A percentile compares a stretch with the other conserved stretches of the same genome.
phyloP scores from a whole-genome alignment of 495 filamentous ascomycete species.

The Daldinia concentrica region DNA sequence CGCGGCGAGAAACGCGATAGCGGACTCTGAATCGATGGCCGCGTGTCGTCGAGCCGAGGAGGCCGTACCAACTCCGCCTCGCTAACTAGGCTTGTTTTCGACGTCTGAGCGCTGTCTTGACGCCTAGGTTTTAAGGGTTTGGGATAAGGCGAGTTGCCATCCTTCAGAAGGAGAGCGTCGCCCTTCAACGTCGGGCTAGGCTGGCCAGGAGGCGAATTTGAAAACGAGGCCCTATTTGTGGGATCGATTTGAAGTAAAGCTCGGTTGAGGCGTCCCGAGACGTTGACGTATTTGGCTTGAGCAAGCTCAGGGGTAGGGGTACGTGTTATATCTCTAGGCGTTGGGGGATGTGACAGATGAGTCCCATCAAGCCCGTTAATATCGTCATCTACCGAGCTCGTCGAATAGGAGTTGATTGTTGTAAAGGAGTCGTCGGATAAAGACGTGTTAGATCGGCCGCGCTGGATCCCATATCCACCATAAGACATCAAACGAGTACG shows the following conservation, averaged over 20 bases:
- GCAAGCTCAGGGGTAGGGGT: constrained; percentile 47
- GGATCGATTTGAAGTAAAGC: constrained; percentile 44
- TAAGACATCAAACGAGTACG: constrained; percentile 18
- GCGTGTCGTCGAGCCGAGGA: constrained; percentile 6
- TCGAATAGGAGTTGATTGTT: constrained; percentile 43
- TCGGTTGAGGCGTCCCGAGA: constrained; percentile 45
- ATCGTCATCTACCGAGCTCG: constrained; percentile 38
- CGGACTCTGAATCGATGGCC: constrained; percentile 13
- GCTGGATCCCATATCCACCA: constrained; percentile 6
- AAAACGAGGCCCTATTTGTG: constrained; percentile 48
- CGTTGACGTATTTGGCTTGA: constrained; percentile 57
- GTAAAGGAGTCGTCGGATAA: constrained; percentile 47
- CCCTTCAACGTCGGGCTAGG: constrained; percentile 47
- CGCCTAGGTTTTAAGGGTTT: constrained; percentile 38
- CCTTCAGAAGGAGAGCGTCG: constrained; percentile 16
- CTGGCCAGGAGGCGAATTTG: constrained; percentile 42
- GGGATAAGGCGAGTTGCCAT: constrained; percentile 36
- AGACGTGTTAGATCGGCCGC: constrained; percentile 31
- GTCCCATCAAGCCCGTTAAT: constrained; percentile 19
- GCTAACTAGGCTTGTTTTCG: background rate
- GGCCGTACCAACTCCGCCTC: constrained; percentile 4
- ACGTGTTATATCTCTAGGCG: constrained; percentile 54
- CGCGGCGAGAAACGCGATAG: constrained; percentile 20
- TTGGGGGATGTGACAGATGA: constrained; percentile 51
- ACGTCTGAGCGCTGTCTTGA: constrained; percentile 1